Percentiles rank a stretch among this genome's conserved stretches.
phyloP scores from a whole-genome alignment of 129 eudicot species.

The sunflower (Helianthus annuus) region DNA sequence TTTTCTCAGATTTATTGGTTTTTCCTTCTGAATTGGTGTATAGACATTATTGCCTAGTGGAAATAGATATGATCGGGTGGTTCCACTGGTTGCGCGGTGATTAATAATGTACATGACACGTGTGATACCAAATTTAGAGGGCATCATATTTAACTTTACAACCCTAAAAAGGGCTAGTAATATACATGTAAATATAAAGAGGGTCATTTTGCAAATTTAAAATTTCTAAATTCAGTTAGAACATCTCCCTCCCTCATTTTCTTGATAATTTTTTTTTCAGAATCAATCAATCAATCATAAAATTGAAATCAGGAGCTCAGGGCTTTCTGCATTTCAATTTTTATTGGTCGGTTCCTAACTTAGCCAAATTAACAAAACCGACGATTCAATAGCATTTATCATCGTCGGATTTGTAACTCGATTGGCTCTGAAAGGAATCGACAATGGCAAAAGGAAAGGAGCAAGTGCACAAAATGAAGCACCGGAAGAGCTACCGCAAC shows the following conservation, averaged over 20 bases:
- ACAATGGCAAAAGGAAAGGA: constrained; percentile 51
- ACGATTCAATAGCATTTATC: neutral
- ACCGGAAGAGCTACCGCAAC: constrained; percentile 65
- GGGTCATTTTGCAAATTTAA: constrained; percentile 1
- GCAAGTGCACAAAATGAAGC: constrained; percentile 62
- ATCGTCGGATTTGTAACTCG: constrained; percentile 15
- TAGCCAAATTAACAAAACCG: constrained; percentile 9
- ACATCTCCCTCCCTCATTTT: neutral
- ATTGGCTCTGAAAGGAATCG: constrained; percentile 30
- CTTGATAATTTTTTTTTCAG: constrained; percentile 1
- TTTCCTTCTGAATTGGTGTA: too few species aligned
- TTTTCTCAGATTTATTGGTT: too few species aligned
- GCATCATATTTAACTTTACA: too few species aligned
- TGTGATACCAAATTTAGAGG: too few species aligned
- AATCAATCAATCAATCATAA: constrained; percentile 20
- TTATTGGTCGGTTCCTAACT: constrained; percentile 23
- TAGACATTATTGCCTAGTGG: too few species aligned
- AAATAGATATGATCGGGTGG: too few species aligned
- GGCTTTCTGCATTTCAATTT: constrained; percentile 16
- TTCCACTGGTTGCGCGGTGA: too few species aligned
- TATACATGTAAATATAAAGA: neutral
- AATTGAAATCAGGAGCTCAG: neutral
- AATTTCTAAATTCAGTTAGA: constrained; percentile 16
- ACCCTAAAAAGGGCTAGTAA: neutral
- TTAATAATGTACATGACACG: too few species aligned